These are phyloP conservation scores for Fistulina hepatica DNA, from an alignment of 1,284 basidiomycete genomes.

Conservation along the genomic window DNA sequence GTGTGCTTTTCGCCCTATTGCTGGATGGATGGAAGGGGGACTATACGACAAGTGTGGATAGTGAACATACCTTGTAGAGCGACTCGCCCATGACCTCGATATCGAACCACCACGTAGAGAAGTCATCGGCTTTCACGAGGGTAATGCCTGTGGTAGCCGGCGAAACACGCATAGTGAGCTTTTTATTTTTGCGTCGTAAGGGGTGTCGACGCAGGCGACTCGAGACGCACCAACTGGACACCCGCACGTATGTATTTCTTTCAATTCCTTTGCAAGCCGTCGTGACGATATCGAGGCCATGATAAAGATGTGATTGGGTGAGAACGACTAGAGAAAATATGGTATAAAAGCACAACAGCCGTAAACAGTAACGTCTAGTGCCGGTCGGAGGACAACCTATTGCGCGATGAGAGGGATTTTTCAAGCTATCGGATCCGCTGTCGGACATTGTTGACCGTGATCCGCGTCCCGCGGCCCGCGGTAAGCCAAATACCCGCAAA, in stretches of 20 bases:
- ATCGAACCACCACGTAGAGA: slow-evolving; percentile 60
- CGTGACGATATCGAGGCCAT: slow-evolving; percentile 54
- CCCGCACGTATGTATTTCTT: slow-evolving; percentile 57
- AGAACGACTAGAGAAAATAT: not conserved
- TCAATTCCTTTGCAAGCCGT: slow-evolving; percentile 62
- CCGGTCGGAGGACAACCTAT: no score
- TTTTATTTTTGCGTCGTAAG: not conserved
- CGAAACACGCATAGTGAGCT: not conserved
- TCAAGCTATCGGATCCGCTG: no score
- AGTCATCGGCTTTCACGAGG: slow-evolving; percentile 61
- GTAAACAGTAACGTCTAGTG: no score
- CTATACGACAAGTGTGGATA: not conserved
- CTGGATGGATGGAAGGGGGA: not conserved
- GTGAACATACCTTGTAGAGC: slow-evolving; percentile 44
- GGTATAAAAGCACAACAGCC: not conserved
- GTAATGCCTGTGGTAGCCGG: slow-evolving; percentile 48
- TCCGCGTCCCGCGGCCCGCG: no score
- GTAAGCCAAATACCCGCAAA: not conserved
- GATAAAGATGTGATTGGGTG: not conserved
- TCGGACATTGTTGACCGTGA: no score
- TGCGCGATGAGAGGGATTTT: no score
- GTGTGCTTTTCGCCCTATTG: slow-evolving; percentile 61
- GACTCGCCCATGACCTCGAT: slow-evolving; percentile 74
- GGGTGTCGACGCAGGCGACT: not conserved
- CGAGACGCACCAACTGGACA: slow-evolving; percentile 56